Evolutionary conservation across 129 eudicot genomes (phyloP), one percentile per base, ranked within the genome.

Genomic region (Arctium lappa): DNA sequence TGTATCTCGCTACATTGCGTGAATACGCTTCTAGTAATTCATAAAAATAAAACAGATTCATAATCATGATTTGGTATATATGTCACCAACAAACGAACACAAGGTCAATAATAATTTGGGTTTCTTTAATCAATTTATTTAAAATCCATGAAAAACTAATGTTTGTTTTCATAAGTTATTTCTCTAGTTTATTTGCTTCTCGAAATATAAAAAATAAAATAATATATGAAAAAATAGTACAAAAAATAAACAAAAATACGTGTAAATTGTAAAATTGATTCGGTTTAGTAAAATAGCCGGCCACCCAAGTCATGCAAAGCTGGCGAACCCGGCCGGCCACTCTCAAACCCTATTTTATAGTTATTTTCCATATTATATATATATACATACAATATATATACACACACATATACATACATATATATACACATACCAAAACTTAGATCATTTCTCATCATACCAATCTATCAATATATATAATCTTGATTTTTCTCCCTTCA

Each of bases 241-340:
- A 46, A 12, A 50, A 13, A 16, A 15, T 13, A 16, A 22, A 22
- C 27, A 22, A 22, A 22, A 22, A 15, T 1, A 56, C 6, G 5
- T 46, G 15, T 1, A 15, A 56, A 16, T 15, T 16, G 65, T 56
- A 56, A 56, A 56, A 15, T 56, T 56, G 65, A 56, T 56, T 15
- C 27, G 27, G 65, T 56, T 71, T 83, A 71, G 79, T 31, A 16
- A 77, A 34, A 77, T 30, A 70, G 86, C 86, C 86, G 86, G 86
- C 86, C 50, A 71, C 46, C 46, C 60, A 77, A 29, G 66, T 22
- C 86, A 83, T 71, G 82, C 78, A 83, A 22, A 29, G 66, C 77
- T 83, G 78, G 81, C 40, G 76, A 75, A 65, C 85, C 66, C 13
- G 70, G 86, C 86, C 86, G 86, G 86, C 86, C 78, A 69, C 44